These are phyloP conservation scores for Magnaporthales sp. DNA, from an alignment of 2,329 filamentous ascomycete genomes.

Conservation along the genomic window DNA sequence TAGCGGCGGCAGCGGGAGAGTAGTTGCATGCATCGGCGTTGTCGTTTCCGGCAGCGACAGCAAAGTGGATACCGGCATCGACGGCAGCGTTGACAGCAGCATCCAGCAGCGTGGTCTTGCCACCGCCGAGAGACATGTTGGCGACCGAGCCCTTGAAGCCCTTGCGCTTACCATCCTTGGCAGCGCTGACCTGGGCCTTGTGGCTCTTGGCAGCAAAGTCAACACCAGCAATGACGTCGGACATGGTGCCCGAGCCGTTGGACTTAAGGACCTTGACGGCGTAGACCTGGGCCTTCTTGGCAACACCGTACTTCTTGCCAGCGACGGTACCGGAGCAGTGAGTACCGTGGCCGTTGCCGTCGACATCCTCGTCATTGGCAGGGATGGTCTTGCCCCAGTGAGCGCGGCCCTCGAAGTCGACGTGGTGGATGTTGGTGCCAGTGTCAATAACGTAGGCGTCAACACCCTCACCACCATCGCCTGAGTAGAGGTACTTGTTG, in stretches of 20 bases:
- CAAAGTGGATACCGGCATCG: constrained; percentile 87
- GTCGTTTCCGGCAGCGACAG: constrained; percentile 96
- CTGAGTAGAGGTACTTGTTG: constrained; percentile 95
- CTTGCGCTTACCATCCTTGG: constrained; percentile 85
- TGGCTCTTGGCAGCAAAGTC: constrained; percentile 86
- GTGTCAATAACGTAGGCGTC: constrained; percentile 99
- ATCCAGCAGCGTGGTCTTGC: constrained; percentile 89
- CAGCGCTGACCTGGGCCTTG: constrained; percentile 61
- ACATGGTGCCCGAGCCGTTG: constrained; percentile 97
- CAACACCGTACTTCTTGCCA: constrained; percentile 98
- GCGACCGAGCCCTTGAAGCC: constrained; percentile 98
- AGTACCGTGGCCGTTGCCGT: constrained; percentile 97
- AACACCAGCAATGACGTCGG: constrained; percentile 96
- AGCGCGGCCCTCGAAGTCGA: constrained; percentile 95
- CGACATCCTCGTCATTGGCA: constrained; percentile 69
- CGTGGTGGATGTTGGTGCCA: constrained; percentile 86
- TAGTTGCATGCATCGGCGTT: constrained; percentile 99
- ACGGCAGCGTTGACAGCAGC: constrained; percentile 91
- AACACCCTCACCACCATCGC: constrained; percentile 89
- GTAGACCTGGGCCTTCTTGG: constrained; percentile 95
- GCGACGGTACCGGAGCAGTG: constrained; percentile 98
- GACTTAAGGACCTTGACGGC: constrained; percentile 98
- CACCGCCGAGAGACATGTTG: constrained; percentile 98
- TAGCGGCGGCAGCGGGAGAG: constrained; percentile 85
- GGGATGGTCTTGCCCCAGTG: constrained; percentile 97